A percentile compares a stretch with the other conserved stretches of the same genome.
phyloP scores from a whole-genome alignment of 306 rosid genomes.

The Astragalus glycyphyllos region DNA sequence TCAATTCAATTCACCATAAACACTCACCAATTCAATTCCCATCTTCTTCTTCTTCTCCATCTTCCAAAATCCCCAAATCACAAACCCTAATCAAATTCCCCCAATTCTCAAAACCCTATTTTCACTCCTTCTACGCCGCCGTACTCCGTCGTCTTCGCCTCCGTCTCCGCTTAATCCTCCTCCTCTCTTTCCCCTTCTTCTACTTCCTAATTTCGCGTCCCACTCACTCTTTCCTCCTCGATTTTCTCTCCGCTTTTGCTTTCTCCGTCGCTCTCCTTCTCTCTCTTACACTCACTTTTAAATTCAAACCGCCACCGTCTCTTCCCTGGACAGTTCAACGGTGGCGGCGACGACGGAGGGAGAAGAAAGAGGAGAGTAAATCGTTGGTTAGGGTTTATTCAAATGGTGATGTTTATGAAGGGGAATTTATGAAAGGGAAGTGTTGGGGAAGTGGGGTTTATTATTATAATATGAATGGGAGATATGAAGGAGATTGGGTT shows the following conservation, averaged over 20 bases:
- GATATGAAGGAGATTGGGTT: conserved; percentile 91
- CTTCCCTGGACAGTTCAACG: conserved; percentile 18
- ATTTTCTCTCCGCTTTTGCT: conserved; percentile 56
- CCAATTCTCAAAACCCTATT: neutral
- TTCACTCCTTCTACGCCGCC: neutral
- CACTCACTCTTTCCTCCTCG: conserved; percentile 52
- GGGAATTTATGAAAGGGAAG: conserved; percentile 66
- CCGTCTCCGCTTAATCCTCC: conserved; percentile 51
- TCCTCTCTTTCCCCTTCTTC: conserved; percentile 61
- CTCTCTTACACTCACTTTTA: conserved; percentile 46
- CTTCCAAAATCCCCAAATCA: neutral
- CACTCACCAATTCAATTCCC: neutral
- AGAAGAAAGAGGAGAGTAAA: neutral
- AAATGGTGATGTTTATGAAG: conserved; percentile 81
- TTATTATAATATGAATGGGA: conserved; percentile 77
- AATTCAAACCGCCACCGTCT: neutral
- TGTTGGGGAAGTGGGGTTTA: conserved; percentile 87
- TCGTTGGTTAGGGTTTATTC: conserved; percentile 51
- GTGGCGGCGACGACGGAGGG: neutral
- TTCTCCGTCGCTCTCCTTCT: conserved; percentile 61
- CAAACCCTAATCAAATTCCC: neutral
- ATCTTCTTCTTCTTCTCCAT: neutral
- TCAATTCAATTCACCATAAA: neutral
- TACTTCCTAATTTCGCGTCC: conserved; percentile 58
- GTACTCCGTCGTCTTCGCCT: conserved; percentile 26